Base-by-base conservation (phyloP, 371 early-diverging fungal genomes). In the Apophysomyces elegans region DNA sequence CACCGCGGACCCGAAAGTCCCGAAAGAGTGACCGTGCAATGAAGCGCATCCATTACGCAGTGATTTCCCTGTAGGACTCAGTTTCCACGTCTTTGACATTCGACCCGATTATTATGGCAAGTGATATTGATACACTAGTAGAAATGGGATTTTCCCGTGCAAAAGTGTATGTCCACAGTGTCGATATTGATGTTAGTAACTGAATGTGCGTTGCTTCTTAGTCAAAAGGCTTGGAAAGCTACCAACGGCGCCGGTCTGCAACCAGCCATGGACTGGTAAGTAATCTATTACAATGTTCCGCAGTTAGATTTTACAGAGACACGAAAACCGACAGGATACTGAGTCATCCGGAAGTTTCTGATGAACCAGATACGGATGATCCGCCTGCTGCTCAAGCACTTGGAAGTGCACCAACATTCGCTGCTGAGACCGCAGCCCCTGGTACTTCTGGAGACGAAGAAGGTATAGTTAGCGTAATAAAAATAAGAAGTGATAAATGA, bases 201-300 rank as follows among this genome's bases (percentile, higher is more conserved):
- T 14, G 16, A 39, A 41, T 37, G 56, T 18, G 7, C 4, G 35
- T 21, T 58, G 14, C 1, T 43, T 43, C 43, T 14, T 37, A 37
- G 62, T 59, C 41, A 46, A 16, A 36, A 62, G 13, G 46, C 46
- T n/a, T 45, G 46, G 46, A 45, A 45, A 13, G 46, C 46, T n/a
- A 45, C 46, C 7, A 90, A 88, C 56, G 85, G 87, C 73, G 85
- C 90, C 39, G 95, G 97, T 7, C 80, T 95, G 39, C 94, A 95
- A 69, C 88, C 91, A 37, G 95, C 95, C 5, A 87, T 96, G 86
- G 95, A 95, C 77, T 95, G 95, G 93, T 90, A 78, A 63, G 74
- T 57, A n/a, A 26, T 35, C 2, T 26, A 3, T 26, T 26, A 26
- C 32, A 2, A 13, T 41, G 5, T 13, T 45, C n/a, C 46, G 39